phyloP scores from a whole-genome alignment of 148 eudicot genomes.

The Persicaria tinctoria region DNA sequence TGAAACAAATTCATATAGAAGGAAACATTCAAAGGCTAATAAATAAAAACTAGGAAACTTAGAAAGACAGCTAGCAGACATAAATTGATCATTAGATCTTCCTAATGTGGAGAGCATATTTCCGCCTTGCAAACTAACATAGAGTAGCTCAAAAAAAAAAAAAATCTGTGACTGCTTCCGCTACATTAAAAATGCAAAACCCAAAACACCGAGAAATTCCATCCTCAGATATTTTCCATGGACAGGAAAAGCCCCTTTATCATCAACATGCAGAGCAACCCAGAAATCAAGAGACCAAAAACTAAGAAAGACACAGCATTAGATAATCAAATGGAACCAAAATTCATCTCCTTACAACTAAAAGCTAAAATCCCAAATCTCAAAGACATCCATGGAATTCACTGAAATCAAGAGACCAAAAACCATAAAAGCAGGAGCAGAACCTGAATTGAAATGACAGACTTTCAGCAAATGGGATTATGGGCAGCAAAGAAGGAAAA shows the following conservation, averaged over 20 bases:
- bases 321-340: not conserved
- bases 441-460: not conserved
- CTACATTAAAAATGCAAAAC: not conserved
- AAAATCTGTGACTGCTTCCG: not conserved
- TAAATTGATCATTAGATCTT: not conserved
- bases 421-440: not conserved
- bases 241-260: not conserved
- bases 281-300: not conserved
- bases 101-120: conserved; percentile 4
- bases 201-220: not conserved
- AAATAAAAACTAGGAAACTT: not conserved
- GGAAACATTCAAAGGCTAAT: not conserved
- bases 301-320: not conserved
- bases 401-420: not conserved
- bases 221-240: not conserved
- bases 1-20: not conserved
- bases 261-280: not conserved
- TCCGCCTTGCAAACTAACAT: not conserved
- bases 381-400: not conserved
- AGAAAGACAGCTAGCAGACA: conserved; percentile 10
- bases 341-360: not conserved
- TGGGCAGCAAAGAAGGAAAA: not conserved
- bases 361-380: not conserved
- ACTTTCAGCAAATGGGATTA: not conserved
- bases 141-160: not conserved